Conservation (phyloP, 164 flowering plant species). For the Cinnamomum chago region DNA sequence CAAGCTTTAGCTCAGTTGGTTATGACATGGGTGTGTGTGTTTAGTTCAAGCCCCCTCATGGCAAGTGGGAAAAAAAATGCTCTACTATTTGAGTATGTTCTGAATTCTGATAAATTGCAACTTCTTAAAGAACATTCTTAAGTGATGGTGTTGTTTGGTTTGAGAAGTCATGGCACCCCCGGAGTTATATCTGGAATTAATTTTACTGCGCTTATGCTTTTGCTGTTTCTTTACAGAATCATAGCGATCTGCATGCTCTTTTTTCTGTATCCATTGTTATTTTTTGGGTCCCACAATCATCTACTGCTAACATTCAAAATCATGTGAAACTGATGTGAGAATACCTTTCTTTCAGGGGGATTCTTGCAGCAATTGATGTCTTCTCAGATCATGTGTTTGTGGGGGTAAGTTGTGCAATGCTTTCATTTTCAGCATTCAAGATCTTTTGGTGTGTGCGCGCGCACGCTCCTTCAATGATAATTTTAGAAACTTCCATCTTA, state of each 20-base stretch:
- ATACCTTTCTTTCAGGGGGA: constrained; percentile 53
- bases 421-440: neutral
- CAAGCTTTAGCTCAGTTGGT: neutral
- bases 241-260: neutral
- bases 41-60: too few relatives aligned
- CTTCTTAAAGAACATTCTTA: too few relatives aligned
- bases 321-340: constrained; percentile 5
- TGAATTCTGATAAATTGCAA: too few relatives aligned
- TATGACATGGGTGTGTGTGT: too few relatives aligned
- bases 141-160: neutral
- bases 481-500: too few relatives aligned
- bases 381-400: constrained; percentile 62
- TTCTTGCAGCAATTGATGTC: constrained; percentile 85
- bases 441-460: too few relatives aligned
- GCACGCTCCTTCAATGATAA: too few relatives aligned
- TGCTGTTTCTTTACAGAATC: neutral
- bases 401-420: constrained; percentile 71
- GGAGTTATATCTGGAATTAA: too few relatives aligned
- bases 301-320: neutral
- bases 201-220: neutral
- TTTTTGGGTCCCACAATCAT: neutral
- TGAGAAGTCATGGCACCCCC: neutral
- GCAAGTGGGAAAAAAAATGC: too few relatives aligned
- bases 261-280: neutral
- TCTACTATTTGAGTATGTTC: neutral